Evolutionary conservation across 495 filamentous ascomycete genomes (phyloP), one percentile per base, ranked within the genome.

Genomic region (Tuber calosporum): DNA sequence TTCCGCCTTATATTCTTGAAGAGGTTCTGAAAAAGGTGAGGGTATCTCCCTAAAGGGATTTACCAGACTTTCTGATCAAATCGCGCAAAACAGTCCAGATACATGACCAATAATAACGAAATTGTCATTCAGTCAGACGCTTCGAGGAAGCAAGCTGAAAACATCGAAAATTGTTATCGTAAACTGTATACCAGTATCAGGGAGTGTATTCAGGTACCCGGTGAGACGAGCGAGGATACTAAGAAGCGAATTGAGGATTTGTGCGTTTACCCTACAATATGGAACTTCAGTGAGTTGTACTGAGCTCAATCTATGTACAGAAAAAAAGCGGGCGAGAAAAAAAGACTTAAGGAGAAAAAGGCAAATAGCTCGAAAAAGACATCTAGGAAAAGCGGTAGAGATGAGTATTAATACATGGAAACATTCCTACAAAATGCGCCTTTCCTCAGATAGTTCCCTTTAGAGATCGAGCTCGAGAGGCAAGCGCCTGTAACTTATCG

Each of bases 281-380:
- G 6, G 11, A 2, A 30, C 45, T 9, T 19, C 62, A 38, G 43
- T 39, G 17, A 22, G 13, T 7, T 68, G 69, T 68, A 67, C 72
- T 80, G 48, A 62, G 79, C 78, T 30, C 70, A 53, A 26, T 41
- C 4, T 4, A 40, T 48, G 20, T 72, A 72, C 73, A 97, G 93
- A 74, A 86, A 92, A 83, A 90, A 89, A 70, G 85, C 87, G 30
- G 90, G 90, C 71, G 92, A 90, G 72, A 88, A 93, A 74, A 81
- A 83, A n/a, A 85, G 93, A 69, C 75, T 97, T 45, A 88, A 85
- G 80, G 82, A 80, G 22, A 98, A 97, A 83, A 97, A 96, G 83
- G 77, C 85, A 39, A 91, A 91, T 69, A 89, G 90, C 77, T 87
- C 84, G 68, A 98, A 97, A 84, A 98, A 98, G 83, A 86, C 85